phyloP scores from a whole-genome alignment of 768 basidiomycete species.

The Tulasnella sp. region DNA sequence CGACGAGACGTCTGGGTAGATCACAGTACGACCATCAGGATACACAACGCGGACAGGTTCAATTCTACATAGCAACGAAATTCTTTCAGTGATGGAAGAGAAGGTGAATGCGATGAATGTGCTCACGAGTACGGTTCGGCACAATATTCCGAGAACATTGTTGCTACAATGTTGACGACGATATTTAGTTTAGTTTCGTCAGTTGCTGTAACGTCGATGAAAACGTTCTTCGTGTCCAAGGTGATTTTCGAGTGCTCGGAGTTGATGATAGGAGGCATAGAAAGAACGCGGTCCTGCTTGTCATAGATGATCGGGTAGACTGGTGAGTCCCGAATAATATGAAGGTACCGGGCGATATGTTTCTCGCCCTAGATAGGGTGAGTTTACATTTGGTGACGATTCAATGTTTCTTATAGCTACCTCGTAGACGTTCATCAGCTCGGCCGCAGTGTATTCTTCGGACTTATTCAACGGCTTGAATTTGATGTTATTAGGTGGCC shows the following conservation, averaged over 20 bases:
- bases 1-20: conserved; percentile 78
- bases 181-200: conserved; percentile 96
- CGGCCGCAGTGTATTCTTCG: conserved; percentile 75
- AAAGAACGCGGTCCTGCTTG: conserved; percentile 76
- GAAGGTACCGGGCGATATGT: conserved; percentile 83
- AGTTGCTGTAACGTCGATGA: conserved; percentile 95
- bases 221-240: conserved; percentile 86
- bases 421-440: conserved; percentile 92
- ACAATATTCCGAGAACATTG: conserved; percentile 99
- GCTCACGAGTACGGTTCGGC: conserved; percentile 86
- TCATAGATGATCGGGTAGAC: conserved; percentile 99
- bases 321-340: conserved; percentile 89
- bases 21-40: conserved; percentile 67
- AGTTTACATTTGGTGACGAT: not conserved
- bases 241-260: conserved; percentile 97
- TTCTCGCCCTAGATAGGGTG: conserved; percentile 66
- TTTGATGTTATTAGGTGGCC: conserved; percentile 80
- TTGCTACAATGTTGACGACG: conserved; percentile 87
- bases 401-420: conserved; percentile 43
- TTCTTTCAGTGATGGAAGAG: not conserved
- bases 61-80: conserved; percentile 51
- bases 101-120: not conserved
- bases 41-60: conserved; percentile 86
- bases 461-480: conserved; percentile 83
- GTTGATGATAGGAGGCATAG: conserved; percentile 98